Evolutionary conservation across 2,329 filamentous ascomycete species (phyloP), one percentile per base, ranked within the genome.

Genomic region (Pseudopithomyces maydicus): DNA sequence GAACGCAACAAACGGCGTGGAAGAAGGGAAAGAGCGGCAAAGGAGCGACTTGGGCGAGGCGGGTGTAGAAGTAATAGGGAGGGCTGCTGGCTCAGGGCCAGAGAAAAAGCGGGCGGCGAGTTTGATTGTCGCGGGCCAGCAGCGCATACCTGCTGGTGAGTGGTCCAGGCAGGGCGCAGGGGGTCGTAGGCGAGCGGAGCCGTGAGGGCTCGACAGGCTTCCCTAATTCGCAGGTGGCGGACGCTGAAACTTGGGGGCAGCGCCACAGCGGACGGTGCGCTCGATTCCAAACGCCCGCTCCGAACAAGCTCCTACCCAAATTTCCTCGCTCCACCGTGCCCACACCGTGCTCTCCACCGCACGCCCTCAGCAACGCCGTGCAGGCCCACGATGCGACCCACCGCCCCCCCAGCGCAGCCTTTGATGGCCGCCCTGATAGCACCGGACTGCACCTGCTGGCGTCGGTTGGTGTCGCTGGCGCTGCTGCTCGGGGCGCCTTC

Each of bases 1-100:
- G 56, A 8, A 29, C 26, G 66, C 58, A 61, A 60, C 55, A 60
- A 59, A 54, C 54, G 57, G 58, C 47, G 47, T 46, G 65, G 57
- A 64, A 58, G 66, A 70, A 72, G 55, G 23, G 54, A 62, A 61
- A 57, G 57, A 63, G 59, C 55, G 59, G 58, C 46, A 66, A 68
- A 69, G 62, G 68, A 71, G 58, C 43, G 68, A 71, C 69, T 71
- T 66, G 64, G 59, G 68, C 64, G 64, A 74, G 61, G 56, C 54
- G 59, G 54, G 54, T 58, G 53, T 55, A 58, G 55, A 65, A 65
- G 56, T 53, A 63, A n/a, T n/a, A n/a, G n/a, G 54, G 36, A 36
- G 35, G 41, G 10, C 38, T 6, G n/a, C 35, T 38, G 35, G 41
- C 6, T 11, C 38, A 52, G 35, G 46, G 32, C 45, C 12, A 19